These are phyloP conservation scores for Clitopilus passeckerianus DNA, from an alignment of 768 basidiomycete genomes.

Conservation along the genomic window DNA sequence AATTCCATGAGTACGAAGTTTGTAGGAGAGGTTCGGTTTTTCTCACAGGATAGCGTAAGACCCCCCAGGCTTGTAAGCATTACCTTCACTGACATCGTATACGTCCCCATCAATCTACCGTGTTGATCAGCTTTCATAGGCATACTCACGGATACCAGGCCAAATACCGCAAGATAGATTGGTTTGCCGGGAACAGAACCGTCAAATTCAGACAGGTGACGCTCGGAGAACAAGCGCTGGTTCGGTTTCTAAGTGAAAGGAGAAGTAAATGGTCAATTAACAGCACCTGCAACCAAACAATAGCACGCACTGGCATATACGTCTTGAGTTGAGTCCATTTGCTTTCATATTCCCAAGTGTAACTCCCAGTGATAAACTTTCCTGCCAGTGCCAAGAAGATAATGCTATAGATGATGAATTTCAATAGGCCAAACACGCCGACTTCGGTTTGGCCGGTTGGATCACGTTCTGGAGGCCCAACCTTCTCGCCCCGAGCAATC, in stretches of 20 bases:
- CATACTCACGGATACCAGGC: constrained; percentile 2
- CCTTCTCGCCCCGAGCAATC: constrained; percentile 68
- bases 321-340: constrained; percentile 58
- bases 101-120: constrained; percentile 85
- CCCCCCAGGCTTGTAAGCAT: constrained; percentile 86
- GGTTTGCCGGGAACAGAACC: constrained; percentile 63
- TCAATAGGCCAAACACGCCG: constrained; percentile 59
- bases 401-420: constrained; percentile 56
- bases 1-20: constrained; percentile 13
- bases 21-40: constrained; percentile 7
- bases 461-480: constrained; percentile 68
- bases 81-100: constrained; percentile 82
- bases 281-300: not conserved
- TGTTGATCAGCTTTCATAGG: constrained; percentile 6
- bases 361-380: constrained; percentile 85
- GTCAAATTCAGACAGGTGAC: constrained; percentile 60
- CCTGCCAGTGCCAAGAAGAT: constrained; percentile 58
- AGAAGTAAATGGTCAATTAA: not conserved
- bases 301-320: constrained; percentile 53
- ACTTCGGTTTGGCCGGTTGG: constrained; percentile 68
- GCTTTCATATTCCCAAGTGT: constrained; percentile 76
- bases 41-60: constrained; percentile 70
- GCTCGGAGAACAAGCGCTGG: constrained; percentile 73
- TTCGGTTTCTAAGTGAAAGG: constrained; percentile 32
- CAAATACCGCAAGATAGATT: constrained; percentile 68